Evolutionary conservation across 2,329 filamentous ascomycete genomes (phyloP).

Genomic region (Aureobasidium sp.): DNA sequence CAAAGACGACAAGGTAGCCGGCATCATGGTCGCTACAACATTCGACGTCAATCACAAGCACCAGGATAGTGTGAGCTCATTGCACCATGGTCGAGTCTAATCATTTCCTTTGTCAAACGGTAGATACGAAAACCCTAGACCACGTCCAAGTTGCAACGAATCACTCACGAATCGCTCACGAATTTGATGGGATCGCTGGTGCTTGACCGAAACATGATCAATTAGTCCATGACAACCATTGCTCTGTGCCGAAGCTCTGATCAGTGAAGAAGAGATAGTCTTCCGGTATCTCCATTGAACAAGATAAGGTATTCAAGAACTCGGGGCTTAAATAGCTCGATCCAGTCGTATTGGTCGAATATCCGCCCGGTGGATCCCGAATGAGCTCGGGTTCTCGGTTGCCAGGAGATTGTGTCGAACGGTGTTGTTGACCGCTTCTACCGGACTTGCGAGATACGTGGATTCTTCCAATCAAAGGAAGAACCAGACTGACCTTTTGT

Average conservation of each 20-base stretch:
- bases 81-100: not conserved
- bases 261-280: not conserved
- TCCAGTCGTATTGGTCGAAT: not conserved
- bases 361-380: not conserved
- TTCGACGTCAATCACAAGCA: slow-evolving; percentile 3
- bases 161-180: not conserved
- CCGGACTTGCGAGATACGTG: not conserved
- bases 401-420: not conserved
- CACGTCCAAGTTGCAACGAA: not conserved
- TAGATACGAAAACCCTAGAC: not conserved
- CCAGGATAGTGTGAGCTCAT: not conserved
- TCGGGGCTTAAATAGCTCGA: not conserved
- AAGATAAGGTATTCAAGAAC: not conserved
- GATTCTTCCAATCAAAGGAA: not conserved
- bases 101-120: not conserved
- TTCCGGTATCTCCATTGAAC: slow-evolving; percentile 1
- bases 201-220: not conserved
- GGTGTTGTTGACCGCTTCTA: not conserved
- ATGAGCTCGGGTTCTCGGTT: not conserved
- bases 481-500: not conserved
- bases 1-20: not conserved
- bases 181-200: not conserved
- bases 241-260: not conserved
- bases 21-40: slow-evolving; percentile 5
- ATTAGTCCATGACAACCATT: not conserved